Conservation (phyloP, 768 basidiomycete genomes). For the Suillus ampliporus region DNA sequence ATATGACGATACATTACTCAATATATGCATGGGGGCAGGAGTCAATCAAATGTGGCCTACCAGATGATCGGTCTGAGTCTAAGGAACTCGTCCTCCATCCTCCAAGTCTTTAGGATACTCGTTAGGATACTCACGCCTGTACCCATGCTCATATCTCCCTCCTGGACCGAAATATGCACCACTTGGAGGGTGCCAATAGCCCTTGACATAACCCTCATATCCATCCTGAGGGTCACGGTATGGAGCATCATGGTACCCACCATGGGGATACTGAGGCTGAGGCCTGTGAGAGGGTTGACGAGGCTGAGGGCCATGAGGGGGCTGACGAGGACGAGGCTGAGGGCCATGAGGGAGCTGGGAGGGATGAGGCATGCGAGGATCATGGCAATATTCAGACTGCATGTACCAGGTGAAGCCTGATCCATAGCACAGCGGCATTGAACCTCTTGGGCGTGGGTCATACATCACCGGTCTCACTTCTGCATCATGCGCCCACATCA, state of each 20-base stretch:
- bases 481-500: not conserved
- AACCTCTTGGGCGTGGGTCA: not conserved
- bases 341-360: not conserved
- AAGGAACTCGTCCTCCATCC: not conserved
- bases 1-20: not conserved
- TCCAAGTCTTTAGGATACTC: not conserved
- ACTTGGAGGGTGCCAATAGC: constrained; percentile 3
- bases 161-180: not conserved
- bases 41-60: not conserved
- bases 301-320: not conserved
- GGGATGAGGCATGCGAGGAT: not conserved
- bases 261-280: not conserved
- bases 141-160: not conserved
- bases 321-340: not conserved
- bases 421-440: not conserved
- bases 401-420: not conserved
- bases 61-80: not conserved
- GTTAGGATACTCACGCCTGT: not conserved
- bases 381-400: not conserved
- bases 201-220: not conserved
- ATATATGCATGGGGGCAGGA: not conserved
- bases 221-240: not conserved
- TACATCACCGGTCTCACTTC: not conserved
- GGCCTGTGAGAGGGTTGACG: not conserved
- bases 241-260: not conserved